A percentile compares a stretch with the other conserved stretches of the same genome.
These are phyloP conservation scores for Sphagnum magellanicum DNA, from an alignment of 228 moss, liverwort and hornwort species.

Conservation along the genomic window DNA sequence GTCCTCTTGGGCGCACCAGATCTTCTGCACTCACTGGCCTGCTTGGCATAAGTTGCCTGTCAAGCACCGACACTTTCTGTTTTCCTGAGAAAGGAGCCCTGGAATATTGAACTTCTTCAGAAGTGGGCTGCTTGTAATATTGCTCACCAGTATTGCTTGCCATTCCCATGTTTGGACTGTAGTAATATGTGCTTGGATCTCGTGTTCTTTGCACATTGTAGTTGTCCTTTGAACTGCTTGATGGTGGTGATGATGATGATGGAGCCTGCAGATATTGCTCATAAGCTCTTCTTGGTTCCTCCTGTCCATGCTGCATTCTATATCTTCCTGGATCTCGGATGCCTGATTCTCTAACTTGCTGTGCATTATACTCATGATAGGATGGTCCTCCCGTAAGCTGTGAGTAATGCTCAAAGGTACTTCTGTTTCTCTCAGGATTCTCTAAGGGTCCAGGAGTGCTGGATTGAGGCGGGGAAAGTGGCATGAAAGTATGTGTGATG, in stretches of 20 bases:
- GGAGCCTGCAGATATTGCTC: neutral
- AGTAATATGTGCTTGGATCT: neutral
- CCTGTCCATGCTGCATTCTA: neutral
- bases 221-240: neutral
- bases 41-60: neutral
- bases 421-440: neutral
- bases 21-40: no score
- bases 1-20: no score
- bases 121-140: neutral
- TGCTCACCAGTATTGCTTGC: neutral
- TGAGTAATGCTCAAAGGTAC: constrained; percentile 11
- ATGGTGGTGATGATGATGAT: neutral
- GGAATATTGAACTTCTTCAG: neutral
- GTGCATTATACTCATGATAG: constrained; percentile 1
- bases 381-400: neutral
- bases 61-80: neutral
- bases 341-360: neutral
- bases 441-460: constrained; percentile 7
- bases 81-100: neutral
- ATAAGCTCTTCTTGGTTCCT: neutral
- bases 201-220: neutral
- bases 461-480: neutral
- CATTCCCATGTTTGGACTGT: neutral
- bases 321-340: neutral
- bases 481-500: neutral